Base-by-base conservation (phyloP, 2,329 filamentous ascomycete genomes). In the Fusarium brevicatenulatum region DNA sequence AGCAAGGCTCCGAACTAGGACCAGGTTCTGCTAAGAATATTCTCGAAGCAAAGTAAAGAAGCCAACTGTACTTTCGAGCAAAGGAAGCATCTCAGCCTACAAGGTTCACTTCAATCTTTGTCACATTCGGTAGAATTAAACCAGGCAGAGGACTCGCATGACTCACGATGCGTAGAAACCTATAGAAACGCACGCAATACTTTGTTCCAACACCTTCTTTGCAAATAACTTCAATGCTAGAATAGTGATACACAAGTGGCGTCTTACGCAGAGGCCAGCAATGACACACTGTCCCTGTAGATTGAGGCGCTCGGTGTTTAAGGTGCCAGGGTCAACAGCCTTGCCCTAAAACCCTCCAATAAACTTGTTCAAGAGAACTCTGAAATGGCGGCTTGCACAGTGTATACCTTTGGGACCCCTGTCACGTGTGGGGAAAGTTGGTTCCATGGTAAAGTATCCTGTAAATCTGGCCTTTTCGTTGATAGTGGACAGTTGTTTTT, bases 401-500 rank as follows among this genome's bases (percentile, higher is more conserved):
- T 78, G 44, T 47, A 28, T 28, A 32, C 44, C 52, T 32, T 25
- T 23, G 32, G 12, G 57, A 77, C 75, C 80, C 79, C 79, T 80
- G 80, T 81, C 78, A 80, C 75, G 78, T 81, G 79, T 74, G 75
- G 78, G 84, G 44, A 47, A 47, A 30, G 15, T 47, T 21, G 25
- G 44, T 47, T 47, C 44, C 25, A 47, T 47, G 44, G 44, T 30
- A 3, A 47, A 47, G 44, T 47, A 47, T 47, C 44, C 44, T 30
- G 44, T 30, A 83, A 85, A 86, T 85, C 83, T 86, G 84, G 85
- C 84, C 76, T 79, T 82, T 47, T 47, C 44, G 44, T 47, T 47
- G 44, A 47, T 47, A 47, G 44, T 47, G 44, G 83, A 85, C 84
- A 85, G 83, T 80, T 80, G 82, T 82, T 81, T 77, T 76, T 82